phyloP scores from a whole-genome alignment of 768 basidiomycete species.

The Lactifluus pinguis region DNA sequence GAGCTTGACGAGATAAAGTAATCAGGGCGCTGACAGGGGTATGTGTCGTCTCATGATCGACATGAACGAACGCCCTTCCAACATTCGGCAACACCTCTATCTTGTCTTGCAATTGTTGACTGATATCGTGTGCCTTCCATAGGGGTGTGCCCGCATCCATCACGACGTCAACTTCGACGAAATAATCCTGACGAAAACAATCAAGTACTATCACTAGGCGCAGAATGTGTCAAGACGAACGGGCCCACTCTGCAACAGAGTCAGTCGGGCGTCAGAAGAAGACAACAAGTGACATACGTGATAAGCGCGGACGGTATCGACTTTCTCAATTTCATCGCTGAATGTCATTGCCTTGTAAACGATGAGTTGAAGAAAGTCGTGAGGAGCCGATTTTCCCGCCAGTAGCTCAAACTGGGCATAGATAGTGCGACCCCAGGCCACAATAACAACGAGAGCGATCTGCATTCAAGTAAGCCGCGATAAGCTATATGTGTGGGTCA shows the following conservation, averaged over 20 bases:
- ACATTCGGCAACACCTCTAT: slow-evolving; percentile 86
- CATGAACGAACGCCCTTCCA: slow-evolving; percentile 89
- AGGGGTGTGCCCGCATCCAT: slow-evolving; percentile 84
- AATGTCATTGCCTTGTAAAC: slow-evolving; percentile 92
- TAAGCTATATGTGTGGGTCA: neutral
- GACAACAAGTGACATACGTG: slow-evolving; percentile 44
- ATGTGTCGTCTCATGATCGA: slow-evolving; percentile 91
- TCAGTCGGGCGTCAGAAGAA: neutral
- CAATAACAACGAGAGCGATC: slow-evolving; percentile 75
- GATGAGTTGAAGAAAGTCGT: slow-evolving; percentile 83
- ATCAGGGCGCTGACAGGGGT: slow-evolving; percentile 35
- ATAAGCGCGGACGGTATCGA: slow-evolving; percentile 91
- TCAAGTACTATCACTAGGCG: neutral
- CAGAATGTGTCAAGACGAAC: slow-evolving; percentile 30
- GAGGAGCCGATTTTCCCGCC: slow-evolving; percentile 87
- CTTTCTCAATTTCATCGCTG: slow-evolving; percentile 70
- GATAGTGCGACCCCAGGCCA: slow-evolving; percentile 68
- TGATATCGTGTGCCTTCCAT: slow-evolving; percentile 81
- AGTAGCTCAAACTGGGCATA: slow-evolving; percentile 77
- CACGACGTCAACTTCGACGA: slow-evolving; percentile 93
- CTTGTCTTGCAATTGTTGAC: slow-evolving; percentile 79
- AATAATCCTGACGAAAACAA: slow-evolving; percentile 52
- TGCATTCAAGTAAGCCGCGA: slow-evolving; percentile 25
- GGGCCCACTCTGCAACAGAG: slow-evolving; percentile 51
- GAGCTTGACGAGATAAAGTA: neutral